These are phyloP conservation scores for Boletellus ananas DNA, from an alignment of 768 basidiomycete genomes.

Conservation along the genomic window DNA sequence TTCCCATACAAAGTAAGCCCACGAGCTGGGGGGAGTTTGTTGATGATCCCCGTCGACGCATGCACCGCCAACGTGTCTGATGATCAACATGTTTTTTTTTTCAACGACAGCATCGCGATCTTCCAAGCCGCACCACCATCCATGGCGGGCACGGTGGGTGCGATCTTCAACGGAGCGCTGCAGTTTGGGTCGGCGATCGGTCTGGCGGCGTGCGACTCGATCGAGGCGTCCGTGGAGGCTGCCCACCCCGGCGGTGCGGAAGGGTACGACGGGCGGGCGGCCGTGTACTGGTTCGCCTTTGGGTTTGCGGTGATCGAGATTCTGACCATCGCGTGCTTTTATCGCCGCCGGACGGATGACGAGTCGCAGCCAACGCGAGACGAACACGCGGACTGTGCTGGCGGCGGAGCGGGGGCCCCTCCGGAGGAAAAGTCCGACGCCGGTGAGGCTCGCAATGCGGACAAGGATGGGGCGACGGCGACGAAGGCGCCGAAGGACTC, in stretches of 20 bases:
- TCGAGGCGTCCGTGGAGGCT: slow-evolving; percentile 43
- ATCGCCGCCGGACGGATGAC: slow-evolving; percentile 19
- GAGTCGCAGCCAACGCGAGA: not conserved
- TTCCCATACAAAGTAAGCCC: slow-evolving; percentile 45
- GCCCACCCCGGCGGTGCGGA: slow-evolving; percentile 26
- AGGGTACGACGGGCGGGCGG: slow-evolving; percentile 32
- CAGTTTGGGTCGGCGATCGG: slow-evolving; percentile 53
- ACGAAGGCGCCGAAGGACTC: no score
- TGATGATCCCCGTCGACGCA: not conserved
- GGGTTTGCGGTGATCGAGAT: slow-evolving; percentile 34
- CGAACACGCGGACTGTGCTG: not conserved
- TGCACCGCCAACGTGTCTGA: not conserved
- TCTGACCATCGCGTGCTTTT: slow-evolving; percentile 35
- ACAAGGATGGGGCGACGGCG: no score
- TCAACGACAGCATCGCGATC: slow-evolving; percentile 41
- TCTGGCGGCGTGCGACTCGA: slow-evolving; percentile 45
- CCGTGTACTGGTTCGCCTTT: slow-evolving; percentile 43
- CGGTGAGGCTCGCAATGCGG: no score
- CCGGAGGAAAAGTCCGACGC: not conserved
- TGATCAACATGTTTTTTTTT: not conserved
- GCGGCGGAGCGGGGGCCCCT: not conserved
- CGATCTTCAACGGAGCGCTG: slow-evolving; percentile 52
- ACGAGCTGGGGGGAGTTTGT: no score
- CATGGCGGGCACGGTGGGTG: slow-evolving; percentile 53
- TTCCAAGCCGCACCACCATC: slow-evolving; percentile 45